A percentile compares a stretch with the other conserved stretches of the same genome.
phyloP scores from a whole-genome alignment of 495 filamentous ascomycete species.

The Podospora conica region DNA sequence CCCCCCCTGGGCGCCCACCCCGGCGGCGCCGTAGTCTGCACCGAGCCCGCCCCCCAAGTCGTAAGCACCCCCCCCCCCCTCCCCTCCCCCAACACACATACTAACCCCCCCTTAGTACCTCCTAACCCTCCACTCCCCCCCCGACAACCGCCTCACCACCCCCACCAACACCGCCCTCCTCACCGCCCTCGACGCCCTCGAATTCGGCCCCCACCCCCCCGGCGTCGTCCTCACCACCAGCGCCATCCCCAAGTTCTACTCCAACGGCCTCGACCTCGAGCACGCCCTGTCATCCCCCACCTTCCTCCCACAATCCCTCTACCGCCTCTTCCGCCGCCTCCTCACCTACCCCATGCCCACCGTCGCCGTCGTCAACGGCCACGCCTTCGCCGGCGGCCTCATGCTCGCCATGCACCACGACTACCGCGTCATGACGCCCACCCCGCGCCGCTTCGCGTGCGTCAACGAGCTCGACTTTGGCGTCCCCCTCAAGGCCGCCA shows the following conservation, averaged over 20 bases:
- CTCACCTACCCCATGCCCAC: constrained; percentile 79
- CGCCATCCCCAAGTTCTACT: constrained; percentile 71
- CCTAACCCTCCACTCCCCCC: constrained; percentile 61
- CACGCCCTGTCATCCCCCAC: constrained; percentile 43
- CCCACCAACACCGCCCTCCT: constrained; percentile 58
- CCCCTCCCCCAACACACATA: constrained; percentile 59
- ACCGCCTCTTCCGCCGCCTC: constrained; percentile 52
- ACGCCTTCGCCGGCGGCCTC: constrained; percentile 71
- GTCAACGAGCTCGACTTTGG: constrained; percentile 76
- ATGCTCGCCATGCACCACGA: constrained; percentile 83
- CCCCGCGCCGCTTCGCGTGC: constrained; percentile 60
- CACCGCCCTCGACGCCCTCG: constrained; percentile 65
- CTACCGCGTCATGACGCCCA: constrained; percentile 71
- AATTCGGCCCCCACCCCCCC: constrained; percentile 54
- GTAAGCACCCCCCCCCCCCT: constrained; percentile 72
- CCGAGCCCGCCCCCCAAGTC: constrained; percentile 48
- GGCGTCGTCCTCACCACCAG: constrained; percentile 73
- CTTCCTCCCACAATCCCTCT: constrained; percentile 53
- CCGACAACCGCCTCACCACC: constrained; percentile 70
- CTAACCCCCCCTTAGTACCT: constrained; percentile 62
- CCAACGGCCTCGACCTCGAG: constrained; percentile 68
- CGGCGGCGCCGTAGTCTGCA: constrained; percentile 51
- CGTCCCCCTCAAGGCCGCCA: constrained; percentile 60
- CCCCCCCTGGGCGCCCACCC: constrained; percentile 25
- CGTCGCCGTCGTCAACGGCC: constrained; percentile 68